phyloP scores from a whole-genome alignment of 2,329 filamentous ascomycete species.

The Fusarium buharicum region DNA sequence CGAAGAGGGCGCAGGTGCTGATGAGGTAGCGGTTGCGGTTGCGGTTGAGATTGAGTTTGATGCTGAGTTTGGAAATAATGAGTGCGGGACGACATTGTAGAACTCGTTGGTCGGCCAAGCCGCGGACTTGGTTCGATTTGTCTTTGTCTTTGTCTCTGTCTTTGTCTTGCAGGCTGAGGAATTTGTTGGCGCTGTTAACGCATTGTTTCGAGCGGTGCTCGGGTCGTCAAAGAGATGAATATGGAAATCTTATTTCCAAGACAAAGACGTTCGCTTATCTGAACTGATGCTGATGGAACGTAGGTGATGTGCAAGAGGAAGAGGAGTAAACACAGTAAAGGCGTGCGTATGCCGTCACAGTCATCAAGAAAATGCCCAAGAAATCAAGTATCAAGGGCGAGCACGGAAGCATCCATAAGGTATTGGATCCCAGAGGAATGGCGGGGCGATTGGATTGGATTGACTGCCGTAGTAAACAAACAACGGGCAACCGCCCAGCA shows the following conservation, averaged over 20 bases:
- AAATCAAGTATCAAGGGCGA: conserved; percentile 14
- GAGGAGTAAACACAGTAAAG: conserved; percentile 20
- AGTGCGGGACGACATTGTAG: conserved; percentile 65
- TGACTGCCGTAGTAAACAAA: conserved; percentile 49
- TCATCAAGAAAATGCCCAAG: conserved; percentile 35
- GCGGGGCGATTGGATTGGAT: conserved; percentile 39
- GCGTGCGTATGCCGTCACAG: conserved; percentile 38
- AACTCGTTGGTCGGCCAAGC: conserved; percentile 37
- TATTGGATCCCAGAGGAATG: conserved; percentile 17
- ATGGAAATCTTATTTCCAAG: conserved; percentile 36
- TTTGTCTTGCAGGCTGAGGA: conserved; percentile 26
- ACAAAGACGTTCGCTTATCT: conserved; percentile 36
- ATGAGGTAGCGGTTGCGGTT: conserved; percentile 28
- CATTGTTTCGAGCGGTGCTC: conserved; percentile 48
- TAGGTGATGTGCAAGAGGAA: conserved; percentile 2
- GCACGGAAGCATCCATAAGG: too few species aligned
- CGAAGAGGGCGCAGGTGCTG: conserved; percentile 54
- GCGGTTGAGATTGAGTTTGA: conserved; percentile 32
- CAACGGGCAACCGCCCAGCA: conserved; percentile 50
- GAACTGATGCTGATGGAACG: conserved; percentile 5
- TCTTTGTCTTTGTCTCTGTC: conserved; percentile 6
- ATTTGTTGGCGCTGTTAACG: conserved; percentile 44
- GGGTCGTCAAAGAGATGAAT: conserved; percentile 33
- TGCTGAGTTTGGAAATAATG: conserved; percentile 54
- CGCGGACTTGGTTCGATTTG: conserved; percentile 32